phyloP scores from a whole-genome alignment of 768 basidiomycete species.

The Tulasnella sp. region DNA sequence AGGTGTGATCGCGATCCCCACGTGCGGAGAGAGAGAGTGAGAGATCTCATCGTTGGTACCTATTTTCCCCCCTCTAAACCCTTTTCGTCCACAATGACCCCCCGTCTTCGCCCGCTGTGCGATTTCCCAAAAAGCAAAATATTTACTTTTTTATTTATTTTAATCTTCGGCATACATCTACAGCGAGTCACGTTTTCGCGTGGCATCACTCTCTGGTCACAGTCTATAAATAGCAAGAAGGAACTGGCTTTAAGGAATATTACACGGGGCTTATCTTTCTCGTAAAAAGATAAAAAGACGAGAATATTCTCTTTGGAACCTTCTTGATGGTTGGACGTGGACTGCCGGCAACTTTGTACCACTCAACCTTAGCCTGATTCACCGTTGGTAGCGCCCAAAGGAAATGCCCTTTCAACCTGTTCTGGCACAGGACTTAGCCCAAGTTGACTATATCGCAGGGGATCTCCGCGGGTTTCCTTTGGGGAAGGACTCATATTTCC shows the following conservation, averaged over 20 bases:
- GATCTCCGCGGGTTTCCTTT: neutral
- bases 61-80: neutral
- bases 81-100: neutral
- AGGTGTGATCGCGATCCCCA: conserved; percentile 2
- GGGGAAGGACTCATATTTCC: neutral
- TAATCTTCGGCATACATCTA: no score
- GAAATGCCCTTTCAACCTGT: neutral
- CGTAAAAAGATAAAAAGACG: neutral
- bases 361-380: neutral
- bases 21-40: conserved; percentile 1
- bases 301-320: neutral
- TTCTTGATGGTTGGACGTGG: neutral
- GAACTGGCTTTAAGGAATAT: neutral
- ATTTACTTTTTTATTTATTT: neutral
- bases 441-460: neutral
- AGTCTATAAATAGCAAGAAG: neutral
- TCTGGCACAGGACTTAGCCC: neutral
- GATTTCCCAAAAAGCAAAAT: neutral
- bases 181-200: neutral
- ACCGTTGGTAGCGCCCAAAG: neutral
- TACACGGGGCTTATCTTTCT: neutral
- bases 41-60: conserved; percentile 8
- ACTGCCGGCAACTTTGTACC: neutral
- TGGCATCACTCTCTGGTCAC: neutral
- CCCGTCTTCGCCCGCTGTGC: neutral